Evolutionary conservation across 768 basidiomycete genomes (phyloP), one percentile per base, ranked within the genome.

Genomic region (Suillus hirtellus): DNA sequence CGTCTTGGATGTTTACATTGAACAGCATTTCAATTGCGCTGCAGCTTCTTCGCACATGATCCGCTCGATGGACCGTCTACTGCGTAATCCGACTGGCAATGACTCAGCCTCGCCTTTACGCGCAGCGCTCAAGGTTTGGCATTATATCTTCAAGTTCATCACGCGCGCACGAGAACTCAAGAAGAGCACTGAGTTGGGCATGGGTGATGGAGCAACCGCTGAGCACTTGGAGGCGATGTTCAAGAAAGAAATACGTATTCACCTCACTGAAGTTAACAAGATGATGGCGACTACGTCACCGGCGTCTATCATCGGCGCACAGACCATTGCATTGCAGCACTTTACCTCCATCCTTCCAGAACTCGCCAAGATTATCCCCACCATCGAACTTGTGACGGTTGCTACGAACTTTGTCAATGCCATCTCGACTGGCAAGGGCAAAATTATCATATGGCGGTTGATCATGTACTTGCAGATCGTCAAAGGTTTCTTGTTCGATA

Each of bases 111-210:
- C 90, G 19, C 84, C 86, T 6, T 82, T 98, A 61, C 88, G 96
- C 40, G 88, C 93, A 12, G 92, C 95, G 17, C 80, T 99, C 64
- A 98, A 98, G 74, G 96, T 98, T 37, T 96, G 95, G 95, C 91
- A 95, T 71, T 94, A 96, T 71, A 88, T 99, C 68, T 93, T 98
- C 86, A 93, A 92, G 73, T 93, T 99, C 76, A 91, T 97, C 70
- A 87, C 92, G 17, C 85, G 92, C n/a, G 89, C 95, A 2, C 82
- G 95, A 42, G 93, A 95, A 69, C 74, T 96, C 52, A 95, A 96
- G 74, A 93, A 93, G 74, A 80, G 82, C 7, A 89, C 89, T 70
- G 93, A 95, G 64, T 73, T 89, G 27, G 89, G 89, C 0, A 88
- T 92, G 79, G 88, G 89, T 31, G 87, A 88, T 12, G 92, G 89